Percentiles rank a stretch among this genome's conserved stretches.
Evolutionary conservation across 2,329 filamentous ascomycete species (phyloP).

Genomic region (Ploettnerulaceae sp.): DNA sequence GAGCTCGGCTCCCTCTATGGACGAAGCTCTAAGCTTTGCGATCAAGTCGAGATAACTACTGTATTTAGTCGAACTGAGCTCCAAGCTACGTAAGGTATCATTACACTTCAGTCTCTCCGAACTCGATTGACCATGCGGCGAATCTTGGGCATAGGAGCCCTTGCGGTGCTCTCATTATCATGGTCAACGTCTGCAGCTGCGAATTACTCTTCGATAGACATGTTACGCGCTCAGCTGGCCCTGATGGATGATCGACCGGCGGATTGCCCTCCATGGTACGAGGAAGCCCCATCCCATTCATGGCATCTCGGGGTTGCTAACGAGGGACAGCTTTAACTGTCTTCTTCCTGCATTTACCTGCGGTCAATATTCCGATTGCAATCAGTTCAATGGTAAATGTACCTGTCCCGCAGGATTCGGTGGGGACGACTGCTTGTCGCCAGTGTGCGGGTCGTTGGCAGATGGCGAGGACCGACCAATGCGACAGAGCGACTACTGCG

Average conservation of each 20-base stretch:
- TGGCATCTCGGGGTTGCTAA: conserved; percentile 16
- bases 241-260: conserved; percentile 69
- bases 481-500: conserved; percentile 65
- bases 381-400: conserved; percentile 87
- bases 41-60: background rate
- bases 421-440: conserved; percentile 86
- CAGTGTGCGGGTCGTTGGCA: conserved; percentile 83
- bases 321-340: conserved; percentile 79
- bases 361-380: conserved; percentile 85
- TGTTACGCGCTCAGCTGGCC: conserved; percentile 60
- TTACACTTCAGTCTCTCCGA: conserved; percentile 6
- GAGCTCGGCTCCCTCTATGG: no score
- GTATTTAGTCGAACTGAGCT: conserved; percentile 16
- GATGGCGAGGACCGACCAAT: conserved; percentile 75
- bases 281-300: conserved; percentile 25
- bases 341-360: conserved; percentile 88
- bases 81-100: conserved; percentile 15
- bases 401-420: conserved; percentile 88
- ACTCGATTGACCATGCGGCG: conserved; percentile 24
- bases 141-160: conserved; percentile 22
- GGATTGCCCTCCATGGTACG: conserved; percentile 73
- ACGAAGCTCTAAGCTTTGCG: no score
- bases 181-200: conserved; percentile 35
- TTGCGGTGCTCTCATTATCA: conserved; percentile 38
- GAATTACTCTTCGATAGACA: conserved; percentile 50